phyloP scores from a whole-genome alignment of 2,329 filamentous ascomycete species.

The Fusarium xyrophilum region DNA sequence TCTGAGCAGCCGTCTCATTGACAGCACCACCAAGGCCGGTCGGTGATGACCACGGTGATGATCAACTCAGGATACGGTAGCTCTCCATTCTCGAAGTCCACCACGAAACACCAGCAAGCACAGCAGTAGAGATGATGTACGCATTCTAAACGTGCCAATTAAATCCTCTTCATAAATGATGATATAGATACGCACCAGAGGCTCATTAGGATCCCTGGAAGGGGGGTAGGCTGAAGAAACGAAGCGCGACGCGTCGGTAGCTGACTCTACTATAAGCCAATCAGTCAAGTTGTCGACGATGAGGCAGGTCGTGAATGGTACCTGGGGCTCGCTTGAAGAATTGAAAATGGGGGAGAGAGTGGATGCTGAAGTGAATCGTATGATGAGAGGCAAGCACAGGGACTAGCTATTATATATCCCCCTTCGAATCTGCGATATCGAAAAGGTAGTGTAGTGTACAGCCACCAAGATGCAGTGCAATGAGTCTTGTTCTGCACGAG shows the following conservation, averaged over 20 bases:
- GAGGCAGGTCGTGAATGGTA: not conserved
- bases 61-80: conserved; percentile 38
- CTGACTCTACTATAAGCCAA: conserved; percentile 12
- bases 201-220: conserved; percentile 44
- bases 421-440: not conserved
- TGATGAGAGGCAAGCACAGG: not conserved
- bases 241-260: conserved; percentile 29
- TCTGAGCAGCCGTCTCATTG: conserved; percentile 50
- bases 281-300: not conserved
- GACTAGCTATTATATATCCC: not conserved
- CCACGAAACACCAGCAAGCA: conserved; percentile 37
- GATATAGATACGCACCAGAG: conserved; percentile 36
- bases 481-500: not conserved
- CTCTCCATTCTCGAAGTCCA: conserved; percentile 36
- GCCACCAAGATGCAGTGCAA: not conserved
- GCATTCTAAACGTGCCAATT: conserved; percentile 35
- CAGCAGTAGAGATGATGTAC: conserved; percentile 40
- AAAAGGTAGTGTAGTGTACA: not conserved
- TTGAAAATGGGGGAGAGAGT: not conserved
- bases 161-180: accelerated
- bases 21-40: conserved; percentile 49
- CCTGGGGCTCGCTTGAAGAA: not conserved
- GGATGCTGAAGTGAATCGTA: not conserved
- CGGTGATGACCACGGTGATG: conserved; percentile 40
- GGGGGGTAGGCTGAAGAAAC: conserved; percentile 29